Base-by-base conservation (phyloP, 129 eudicot genomes). In the carrot (Daucus carota) region DNA sequence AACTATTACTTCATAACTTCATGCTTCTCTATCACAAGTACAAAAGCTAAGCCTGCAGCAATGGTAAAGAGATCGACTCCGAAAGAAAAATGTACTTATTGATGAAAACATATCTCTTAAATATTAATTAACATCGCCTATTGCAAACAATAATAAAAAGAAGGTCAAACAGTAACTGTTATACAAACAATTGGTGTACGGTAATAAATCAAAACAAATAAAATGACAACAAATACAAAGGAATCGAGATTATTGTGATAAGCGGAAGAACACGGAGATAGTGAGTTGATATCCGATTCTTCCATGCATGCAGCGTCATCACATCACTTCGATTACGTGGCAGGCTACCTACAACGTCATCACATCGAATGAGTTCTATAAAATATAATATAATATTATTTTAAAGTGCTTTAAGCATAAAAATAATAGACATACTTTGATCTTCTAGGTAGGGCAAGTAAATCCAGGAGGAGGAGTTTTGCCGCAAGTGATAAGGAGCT, bases 401-500 rank as follows among this genome's bases (percentile, higher is more conserved):
- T n/a, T n/a, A n/a, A n/a, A n/a, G n/a, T n/a, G n/a, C n/a, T n/a
- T n/a, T n/a, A n/a, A n/a, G n/a, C n/a, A n/a, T n/a, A n/a, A n/a
- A n/a, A 38, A 38, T 3, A 38, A 38, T 38, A 6, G 29, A 2
- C 62, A 54, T 54, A 54, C 62, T 63, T 38, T 22, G 62, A 54
- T 57, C 31, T 9, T 17, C 63, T 85, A 92, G 81, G 88, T 75
- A 67, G 96, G 77, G 86, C 98, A 92, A 70, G 96, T 92, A 92
- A 74, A 92, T 60, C 96, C 98, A 77, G 96, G 92, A 73, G 98
- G 98, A 16, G 96, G 92, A 4, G 89, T 83, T 87, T 92, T 87
- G 38, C 98, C 98, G 83, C 96, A 90, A 79, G 90, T 86, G 73
- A 88, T 28, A 80, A 93, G 94, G 65, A 93, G 88, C 86, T 90